Conservation (phyloP, 169 alveolate genomes). For the Plasmodium cynomolgi region DNA sequence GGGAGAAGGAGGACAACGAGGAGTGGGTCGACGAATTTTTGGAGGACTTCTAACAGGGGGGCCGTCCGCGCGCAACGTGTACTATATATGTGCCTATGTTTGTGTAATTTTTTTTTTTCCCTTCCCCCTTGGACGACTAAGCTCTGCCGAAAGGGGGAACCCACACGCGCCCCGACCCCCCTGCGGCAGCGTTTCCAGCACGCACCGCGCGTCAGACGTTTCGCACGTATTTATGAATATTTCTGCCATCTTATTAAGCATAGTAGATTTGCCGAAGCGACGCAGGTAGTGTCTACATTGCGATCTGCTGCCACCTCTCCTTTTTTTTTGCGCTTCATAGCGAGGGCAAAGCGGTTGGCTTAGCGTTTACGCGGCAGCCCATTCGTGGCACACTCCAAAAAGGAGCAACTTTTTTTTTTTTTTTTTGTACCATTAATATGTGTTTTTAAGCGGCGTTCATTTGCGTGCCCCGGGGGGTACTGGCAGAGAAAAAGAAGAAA, state of each 20-base stretch:
- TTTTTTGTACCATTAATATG: neutral
- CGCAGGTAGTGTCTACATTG: neutral
- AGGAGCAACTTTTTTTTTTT: neutral
- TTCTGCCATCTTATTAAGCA: neutral
- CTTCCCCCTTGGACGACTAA: neutral
- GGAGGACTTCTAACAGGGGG: constrained; percentile 32
- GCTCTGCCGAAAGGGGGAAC: neutral
- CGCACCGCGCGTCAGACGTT: neutral
- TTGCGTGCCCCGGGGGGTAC: neutral
- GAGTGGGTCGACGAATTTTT: constrained; percentile 76
- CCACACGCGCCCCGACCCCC: neutral
- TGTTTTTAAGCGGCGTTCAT: neutral
- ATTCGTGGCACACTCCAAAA: neutral
- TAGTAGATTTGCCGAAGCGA: neutral
- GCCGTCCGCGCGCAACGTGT: neutral
- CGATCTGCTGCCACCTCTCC: neutral
- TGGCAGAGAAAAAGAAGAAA: neutral
- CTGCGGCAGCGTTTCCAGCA: too few relatives aligned
- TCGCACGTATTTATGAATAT: neutral
- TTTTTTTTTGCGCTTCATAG: neutral
- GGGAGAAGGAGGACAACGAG: constrained; percentile 62
- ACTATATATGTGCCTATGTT: neutral
- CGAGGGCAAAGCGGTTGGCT: neutral
- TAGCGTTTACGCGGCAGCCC: neutral
- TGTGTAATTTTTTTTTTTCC: neutral